phyloP scores from a whole-genome alignment of 768 basidiomycete genomes.

The Phylloporus arenicola region DNA sequence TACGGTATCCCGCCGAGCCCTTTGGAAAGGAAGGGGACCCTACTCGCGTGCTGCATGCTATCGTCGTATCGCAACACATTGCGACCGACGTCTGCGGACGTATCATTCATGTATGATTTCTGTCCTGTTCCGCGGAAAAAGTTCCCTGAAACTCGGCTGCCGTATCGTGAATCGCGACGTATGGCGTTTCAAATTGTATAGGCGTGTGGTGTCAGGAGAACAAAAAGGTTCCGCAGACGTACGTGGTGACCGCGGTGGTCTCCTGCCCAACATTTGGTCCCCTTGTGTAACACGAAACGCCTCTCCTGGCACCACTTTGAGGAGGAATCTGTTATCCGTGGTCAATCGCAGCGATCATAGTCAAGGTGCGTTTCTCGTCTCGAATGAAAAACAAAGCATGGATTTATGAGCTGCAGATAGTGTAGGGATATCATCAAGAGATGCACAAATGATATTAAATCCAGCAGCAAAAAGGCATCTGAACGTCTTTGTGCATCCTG shows the following conservation, averaged over 20 bases:
- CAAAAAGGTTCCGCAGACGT: neutral
- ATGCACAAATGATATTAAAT: slow-evolving; percentile 13
- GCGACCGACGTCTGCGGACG: neutral
- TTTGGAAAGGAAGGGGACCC: neutral
- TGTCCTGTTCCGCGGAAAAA: neutral
- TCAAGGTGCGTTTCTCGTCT: neutral
- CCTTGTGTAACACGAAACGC: neutral
- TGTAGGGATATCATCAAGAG: slow-evolving; percentile 26
- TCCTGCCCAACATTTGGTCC: neutral
- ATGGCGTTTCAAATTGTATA: neutral
- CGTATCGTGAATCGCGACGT: neutral
- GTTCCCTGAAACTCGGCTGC: neutral
- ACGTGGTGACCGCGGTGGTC: neutral
- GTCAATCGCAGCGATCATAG: neutral
- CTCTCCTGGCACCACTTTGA: neutral
- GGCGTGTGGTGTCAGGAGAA: neutral
- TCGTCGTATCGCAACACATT: neutral
- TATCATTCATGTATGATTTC: neutral
- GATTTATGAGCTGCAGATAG: slow-evolving; percentile 16
- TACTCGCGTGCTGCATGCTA: neutral
- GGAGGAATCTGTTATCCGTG: neutral
- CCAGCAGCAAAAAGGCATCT: neutral
- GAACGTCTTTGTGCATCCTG: slow-evolving; percentile 6
- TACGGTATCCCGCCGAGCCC: neutral
- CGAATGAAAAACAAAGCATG: neutral